Evolutionary conservation across 768 basidiomycete genomes (phyloP), one percentile per base, ranked within the genome.

Genomic region (Xerocomellus intermedius): DNA sequence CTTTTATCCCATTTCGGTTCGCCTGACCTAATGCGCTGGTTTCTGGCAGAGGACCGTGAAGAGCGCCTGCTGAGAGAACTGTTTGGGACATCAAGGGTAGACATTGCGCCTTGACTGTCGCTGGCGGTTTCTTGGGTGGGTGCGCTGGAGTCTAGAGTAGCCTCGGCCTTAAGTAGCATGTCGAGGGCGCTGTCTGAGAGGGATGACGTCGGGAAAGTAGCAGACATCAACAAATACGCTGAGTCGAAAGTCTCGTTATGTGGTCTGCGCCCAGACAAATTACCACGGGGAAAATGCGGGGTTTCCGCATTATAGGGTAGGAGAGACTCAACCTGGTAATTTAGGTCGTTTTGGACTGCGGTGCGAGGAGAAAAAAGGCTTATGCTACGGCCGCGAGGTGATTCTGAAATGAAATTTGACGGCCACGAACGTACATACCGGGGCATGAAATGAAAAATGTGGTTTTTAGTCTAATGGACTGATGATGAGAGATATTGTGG

Each of bases 251-350:
- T 54, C 41, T 58, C 54, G 49, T 67, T 67, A 60, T 65, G 62
- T 54, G 50, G 59, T 46, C 50, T 69, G 48, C 58, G 63, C 39
- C 54, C 52, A 38, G 57, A 58, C 50, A 57, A 56, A 50, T 67
- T 54, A 35, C 65, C 67, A 64, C 70, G 60, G 61, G 61, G 60
- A 38, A 59, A 52, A 57, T 63, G 65, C 63, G 62, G 71, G 60
- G 65, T 43, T 65, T 61, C 71, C 69, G 68, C 71, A 54, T 71
- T 73, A 65, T 53, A 64, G 62, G 69, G 60, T 55, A 66, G 48
- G 51, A 47, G 32, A 57, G 63, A 48, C 16, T 53, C 63, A 50
- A 59, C 54, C 41, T 56, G 61, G 45, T 30, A 61, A 58, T 56
- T 57, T 57, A 47, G 51, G 48, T 55, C 52, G 51, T 38, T 58